A percentile compares a stretch with the other conserved stretches of the same genome.
Evolutionary conservation across 208 protist genomes (phyloP).

Genomic region (Lotmaria passim): DNA sequence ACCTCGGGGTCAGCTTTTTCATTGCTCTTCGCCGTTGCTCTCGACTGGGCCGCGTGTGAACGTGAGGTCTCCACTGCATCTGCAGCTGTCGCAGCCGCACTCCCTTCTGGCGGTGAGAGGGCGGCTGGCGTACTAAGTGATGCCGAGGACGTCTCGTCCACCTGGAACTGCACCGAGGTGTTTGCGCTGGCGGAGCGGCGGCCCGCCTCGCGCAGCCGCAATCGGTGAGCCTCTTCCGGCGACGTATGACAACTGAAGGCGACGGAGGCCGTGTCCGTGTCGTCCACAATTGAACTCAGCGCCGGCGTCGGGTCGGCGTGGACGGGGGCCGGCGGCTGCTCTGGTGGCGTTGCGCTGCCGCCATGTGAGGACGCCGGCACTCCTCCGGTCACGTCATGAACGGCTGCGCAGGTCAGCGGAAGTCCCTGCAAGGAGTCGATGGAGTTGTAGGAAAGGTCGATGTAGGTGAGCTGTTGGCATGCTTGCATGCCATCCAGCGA

Average conservation of each 20-base stretch:
- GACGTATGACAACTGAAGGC: neutral
- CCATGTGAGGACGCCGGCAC: no score
- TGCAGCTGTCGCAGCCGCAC: neutral
- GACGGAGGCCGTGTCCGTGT: conserved; percentile 6
- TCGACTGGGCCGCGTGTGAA: neutral
- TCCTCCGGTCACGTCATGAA: no score
- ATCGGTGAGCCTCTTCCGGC: neutral
- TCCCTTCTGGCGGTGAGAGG: neutral
- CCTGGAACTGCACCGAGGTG: conserved; percentile 7
- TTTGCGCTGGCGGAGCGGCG: conserved; percentile 3
- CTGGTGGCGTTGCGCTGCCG: neutral
- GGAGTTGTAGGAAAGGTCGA: conserved; percentile 43
- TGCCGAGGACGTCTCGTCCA: conserved; percentile 1
- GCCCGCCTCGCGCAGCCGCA: neutral
- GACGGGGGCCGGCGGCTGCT: neutral
- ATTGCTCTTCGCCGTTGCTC: neutral
- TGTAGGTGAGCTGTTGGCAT: conserved; percentile 32
- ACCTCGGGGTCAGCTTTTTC: neutral
- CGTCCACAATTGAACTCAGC: neutral
- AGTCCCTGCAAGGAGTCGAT: conserved; percentile 36
- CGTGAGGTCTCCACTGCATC: neutral
- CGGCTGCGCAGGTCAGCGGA: conserved; percentile 6
- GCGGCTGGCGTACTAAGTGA: conserved; percentile 1
- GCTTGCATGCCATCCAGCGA: conserved; percentile 34
- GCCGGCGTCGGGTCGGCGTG: neutral